phyloP scores from a whole-genome alignment of 2,329 filamentous ascomycete genomes.

The Pseudogymnoascus sp. region DNA sequence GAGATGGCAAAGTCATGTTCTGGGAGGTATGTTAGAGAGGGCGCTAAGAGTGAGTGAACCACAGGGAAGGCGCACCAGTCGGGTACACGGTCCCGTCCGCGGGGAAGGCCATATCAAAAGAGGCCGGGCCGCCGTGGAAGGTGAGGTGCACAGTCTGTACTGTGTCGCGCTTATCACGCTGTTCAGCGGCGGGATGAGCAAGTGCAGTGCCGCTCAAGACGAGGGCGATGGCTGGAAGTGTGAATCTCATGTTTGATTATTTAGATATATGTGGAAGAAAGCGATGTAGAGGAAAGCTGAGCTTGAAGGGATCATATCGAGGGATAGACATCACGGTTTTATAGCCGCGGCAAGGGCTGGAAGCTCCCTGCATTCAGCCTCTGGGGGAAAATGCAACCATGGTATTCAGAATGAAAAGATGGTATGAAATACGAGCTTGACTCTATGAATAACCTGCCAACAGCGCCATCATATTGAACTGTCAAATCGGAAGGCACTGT shows the following conservation, averaged over 20 bases:
- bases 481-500: neutral
- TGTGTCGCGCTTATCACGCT: neutral
- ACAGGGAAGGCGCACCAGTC: constrained; percentile 28
- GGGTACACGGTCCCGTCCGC: constrained; percentile 32
- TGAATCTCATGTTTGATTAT: neutral
- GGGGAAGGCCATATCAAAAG: constrained; percentile 34
- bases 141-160: constrained; percentile 23
- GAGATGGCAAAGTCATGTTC: constrained; percentile 33
- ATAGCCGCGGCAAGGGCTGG: constrained; percentile 2
- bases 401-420: neutral
- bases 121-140: constrained; percentile 35
- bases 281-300: neutral
- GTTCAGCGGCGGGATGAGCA: neutral
- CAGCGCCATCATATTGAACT: neutral
- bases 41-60: neutral
- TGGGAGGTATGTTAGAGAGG: constrained; percentile 14
- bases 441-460: constrained; percentile 8
- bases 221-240: neutral
- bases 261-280: neutral
- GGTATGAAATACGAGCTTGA: constrained; percentile 4
- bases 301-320: neutral
- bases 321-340: neutral
- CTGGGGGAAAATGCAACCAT: neutral
- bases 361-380: neutral
- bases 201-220: neutral